Conservation (phyloP, 2,329 filamentous ascomycete genomes). For the Gliomastix tumulicola region DNA sequence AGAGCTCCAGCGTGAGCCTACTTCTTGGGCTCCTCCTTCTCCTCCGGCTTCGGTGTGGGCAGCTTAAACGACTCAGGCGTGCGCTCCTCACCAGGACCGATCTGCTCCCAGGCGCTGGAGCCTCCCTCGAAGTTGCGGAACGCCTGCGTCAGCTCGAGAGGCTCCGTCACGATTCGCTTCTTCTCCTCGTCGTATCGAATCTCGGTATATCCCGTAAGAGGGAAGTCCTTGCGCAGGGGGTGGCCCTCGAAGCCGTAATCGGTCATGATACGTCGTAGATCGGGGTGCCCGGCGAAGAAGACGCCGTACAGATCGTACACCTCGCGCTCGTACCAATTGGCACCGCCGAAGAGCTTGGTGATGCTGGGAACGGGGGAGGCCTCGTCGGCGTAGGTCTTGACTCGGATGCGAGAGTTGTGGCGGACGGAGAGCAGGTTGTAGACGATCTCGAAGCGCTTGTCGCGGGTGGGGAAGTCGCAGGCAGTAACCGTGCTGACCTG, state of each 20-base stretch:
- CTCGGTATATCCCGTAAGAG: constrained; percentile 95
- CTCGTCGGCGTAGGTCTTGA: constrained; percentile 99
- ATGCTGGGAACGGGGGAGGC: constrained; percentile 87
- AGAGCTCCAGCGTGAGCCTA: constrained; percentile 37
- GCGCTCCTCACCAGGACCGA: constrained; percentile 63
- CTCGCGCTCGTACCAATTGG: constrained; percentile 98
- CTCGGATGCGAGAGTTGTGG: constrained; percentile 91
- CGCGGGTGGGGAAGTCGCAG: constrained; percentile 90
- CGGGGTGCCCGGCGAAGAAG: constrained; percentile 92
- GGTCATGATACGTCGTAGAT: constrained; percentile 96
- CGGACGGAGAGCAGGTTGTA: constrained; percentile 96
- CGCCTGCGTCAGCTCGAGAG: constrained; percentile 93
- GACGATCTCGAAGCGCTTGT: constrained; percentile 94
- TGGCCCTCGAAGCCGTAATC: constrained; percentile 99
- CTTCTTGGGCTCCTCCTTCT: constrained; percentile 90
- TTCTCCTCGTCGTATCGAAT: constrained; percentile 98
- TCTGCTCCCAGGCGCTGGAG: constrained; percentile 61
- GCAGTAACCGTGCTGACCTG: constrained; percentile 88
- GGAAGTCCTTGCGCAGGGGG: constrained; percentile 95
- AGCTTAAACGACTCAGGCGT: constrained; percentile 89
- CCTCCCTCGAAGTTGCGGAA: constrained; percentile 98
- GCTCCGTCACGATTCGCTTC: constrained; percentile 98
- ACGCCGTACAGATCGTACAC: constrained; percentile 97
- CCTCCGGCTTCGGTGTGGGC: constrained; percentile 90
- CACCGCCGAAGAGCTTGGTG: constrained; percentile 81